A percentile compares a stretch with the other conserved stretches of the same genome.
phyloP scores from a whole-genome alignment of 257 asterid species.

The Apocynum venetum region DNA sequence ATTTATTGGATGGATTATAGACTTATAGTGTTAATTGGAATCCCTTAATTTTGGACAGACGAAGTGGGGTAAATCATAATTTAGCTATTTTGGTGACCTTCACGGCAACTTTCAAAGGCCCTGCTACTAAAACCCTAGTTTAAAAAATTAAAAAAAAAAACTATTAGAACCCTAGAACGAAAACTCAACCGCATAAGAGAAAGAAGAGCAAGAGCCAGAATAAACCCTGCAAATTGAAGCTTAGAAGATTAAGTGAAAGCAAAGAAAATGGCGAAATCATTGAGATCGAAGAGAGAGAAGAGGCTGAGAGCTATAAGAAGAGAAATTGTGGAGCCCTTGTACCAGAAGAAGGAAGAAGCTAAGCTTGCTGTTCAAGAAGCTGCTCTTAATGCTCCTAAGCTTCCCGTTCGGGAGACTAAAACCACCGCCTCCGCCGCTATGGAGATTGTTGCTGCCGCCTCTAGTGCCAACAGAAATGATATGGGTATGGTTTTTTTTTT shows the following conservation, averaged over 20 bases:
- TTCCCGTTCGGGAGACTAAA: constrained; percentile 49
- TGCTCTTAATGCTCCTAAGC: constrained; percentile 87
- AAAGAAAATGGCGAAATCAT: constrained; percentile 65
- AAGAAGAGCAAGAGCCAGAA: not conserved
- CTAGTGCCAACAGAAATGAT: constrained; percentile 26
- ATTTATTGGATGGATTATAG: too few species aligned
- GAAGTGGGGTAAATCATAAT: too few species aligned
- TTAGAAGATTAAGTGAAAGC: not conserved
- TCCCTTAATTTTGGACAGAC: not conserved
- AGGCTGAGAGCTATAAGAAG: constrained; percentile 81
- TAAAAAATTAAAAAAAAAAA: not conserved
- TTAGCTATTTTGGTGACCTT: too few species aligned
- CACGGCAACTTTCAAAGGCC: not conserved
- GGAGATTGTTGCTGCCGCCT: constrained; percentile 17
- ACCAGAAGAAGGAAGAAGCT: constrained; percentile 77
- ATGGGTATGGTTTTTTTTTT: constrained; percentile 23
- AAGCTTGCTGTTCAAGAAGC: constrained; percentile 79
- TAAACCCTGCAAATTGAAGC: not conserved
- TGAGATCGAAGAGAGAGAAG: constrained; percentile 87
- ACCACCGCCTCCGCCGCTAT: constrained; percentile 14
- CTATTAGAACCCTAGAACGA: not conserved
- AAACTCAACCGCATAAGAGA: not conserved
- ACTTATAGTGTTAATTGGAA: too few species aligned
- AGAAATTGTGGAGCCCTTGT: constrained; percentile 69
- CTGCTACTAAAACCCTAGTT: too few species aligned